phyloP scores from a whole-genome alignment of 23 red algal genomes.

The Gracilaria gracilis region DNA sequence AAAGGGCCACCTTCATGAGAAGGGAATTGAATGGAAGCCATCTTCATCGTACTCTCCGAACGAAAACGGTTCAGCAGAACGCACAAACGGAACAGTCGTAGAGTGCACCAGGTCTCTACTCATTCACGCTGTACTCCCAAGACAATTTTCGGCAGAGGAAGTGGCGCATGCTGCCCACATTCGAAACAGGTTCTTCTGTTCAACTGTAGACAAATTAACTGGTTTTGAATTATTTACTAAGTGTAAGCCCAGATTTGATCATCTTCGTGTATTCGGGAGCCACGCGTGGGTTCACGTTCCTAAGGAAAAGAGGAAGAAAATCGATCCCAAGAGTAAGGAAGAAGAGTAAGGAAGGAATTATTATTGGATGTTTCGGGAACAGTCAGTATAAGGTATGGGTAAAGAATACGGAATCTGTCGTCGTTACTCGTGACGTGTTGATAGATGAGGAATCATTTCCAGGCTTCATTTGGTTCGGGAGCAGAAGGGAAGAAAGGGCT shows the following conservation, averaged over 20 bases:
- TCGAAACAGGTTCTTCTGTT: conserved; percentile 11
- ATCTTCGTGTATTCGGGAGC: neutral
- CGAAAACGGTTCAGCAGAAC: conserved; percentile 35
- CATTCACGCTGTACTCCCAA: conserved; percentile 4
- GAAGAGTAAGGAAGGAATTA: neutral
- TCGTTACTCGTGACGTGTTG: no score
- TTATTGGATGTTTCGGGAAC: conserved; percentile 22
- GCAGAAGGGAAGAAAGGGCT: no score
- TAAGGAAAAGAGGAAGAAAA: neutral
- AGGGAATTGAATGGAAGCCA: neutral
- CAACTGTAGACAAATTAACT: neutral
- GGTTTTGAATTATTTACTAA: conserved; percentile 28
- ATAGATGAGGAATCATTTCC: no score
- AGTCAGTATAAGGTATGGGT: conserved; percentile 46
- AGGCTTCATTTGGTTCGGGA: no score
- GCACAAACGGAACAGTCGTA: neutral
- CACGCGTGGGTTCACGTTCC: conserved; percentile 33
- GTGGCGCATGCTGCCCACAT: neutral
- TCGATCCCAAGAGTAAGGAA: no score
- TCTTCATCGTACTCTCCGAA: neutral
- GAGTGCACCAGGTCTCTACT: neutral
- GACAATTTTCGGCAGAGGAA: conserved; percentile 14
- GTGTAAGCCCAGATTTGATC: neutral
- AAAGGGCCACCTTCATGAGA: neutral
- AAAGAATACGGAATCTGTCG: neutral